phyloP scores from a whole-genome alignment of 371 early-diverging fungal genomes.

The Massospora cicadina region DNA sequence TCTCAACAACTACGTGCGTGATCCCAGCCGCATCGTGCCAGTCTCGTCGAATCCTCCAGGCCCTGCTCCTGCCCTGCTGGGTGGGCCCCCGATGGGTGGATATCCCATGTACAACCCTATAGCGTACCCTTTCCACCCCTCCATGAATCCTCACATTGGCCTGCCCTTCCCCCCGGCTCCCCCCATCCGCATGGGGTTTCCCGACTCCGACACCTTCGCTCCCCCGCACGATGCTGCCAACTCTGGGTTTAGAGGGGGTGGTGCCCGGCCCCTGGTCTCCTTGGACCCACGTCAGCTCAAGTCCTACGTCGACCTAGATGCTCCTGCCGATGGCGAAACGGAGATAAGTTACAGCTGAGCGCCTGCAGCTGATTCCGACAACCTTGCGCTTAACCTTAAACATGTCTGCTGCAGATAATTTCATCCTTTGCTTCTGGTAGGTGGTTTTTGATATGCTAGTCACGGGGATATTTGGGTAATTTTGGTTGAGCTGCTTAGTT shows the following conservation, averaged over 20 bases:
- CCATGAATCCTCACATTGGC: conserved; percentile 16
- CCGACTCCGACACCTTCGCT: conserved; percentile 8
- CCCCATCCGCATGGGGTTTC: neutral
- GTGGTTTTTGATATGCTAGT: too few species aligned
- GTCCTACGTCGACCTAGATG: conserved; percentile 75
- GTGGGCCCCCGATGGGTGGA: conserved; percentile 9
- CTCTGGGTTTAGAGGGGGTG: neutral
- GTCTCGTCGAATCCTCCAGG: conserved; percentile 19
- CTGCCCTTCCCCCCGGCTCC: conserved; percentile 12
- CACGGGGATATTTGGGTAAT: too few species aligned
- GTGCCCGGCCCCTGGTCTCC: neutral
- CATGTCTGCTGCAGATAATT: too few species aligned
- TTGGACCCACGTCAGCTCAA: conserved; percentile 37
- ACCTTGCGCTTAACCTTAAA: too few species aligned
- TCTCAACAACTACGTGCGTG: conserved; percentile 76
- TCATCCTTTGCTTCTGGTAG: too few species aligned
- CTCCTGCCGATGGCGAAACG: conserved; percentile 24
- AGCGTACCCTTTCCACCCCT: conserved; percentile 6
- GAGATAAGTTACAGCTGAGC: neutral
- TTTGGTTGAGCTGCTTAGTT: too few species aligned
- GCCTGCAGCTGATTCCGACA: too few species aligned
- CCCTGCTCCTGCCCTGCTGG: conserved; percentile 10
- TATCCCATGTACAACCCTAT: conserved; percentile 12
- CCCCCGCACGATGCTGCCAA: neutral
- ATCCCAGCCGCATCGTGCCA: conserved; percentile 46